phyloP scores from a whole-genome alignment of 2,329 filamentous ascomycete genomes.

The Metarhizium robertsii region DNA sequence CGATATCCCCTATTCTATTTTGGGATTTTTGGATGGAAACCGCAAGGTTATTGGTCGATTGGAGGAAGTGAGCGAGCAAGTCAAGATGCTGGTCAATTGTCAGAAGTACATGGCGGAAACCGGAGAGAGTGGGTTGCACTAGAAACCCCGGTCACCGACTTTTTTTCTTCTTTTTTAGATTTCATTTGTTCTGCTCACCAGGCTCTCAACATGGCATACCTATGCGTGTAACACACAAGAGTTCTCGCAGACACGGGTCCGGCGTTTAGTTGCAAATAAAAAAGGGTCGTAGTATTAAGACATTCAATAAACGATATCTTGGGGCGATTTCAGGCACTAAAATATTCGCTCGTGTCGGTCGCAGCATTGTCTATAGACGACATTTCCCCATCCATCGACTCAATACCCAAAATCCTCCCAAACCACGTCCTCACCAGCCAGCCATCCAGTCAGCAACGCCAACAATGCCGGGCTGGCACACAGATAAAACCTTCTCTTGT shows the following conservation, averaged over 20 bases:
- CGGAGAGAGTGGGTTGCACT: constrained; percentile 30
- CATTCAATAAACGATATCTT: too few relatives aligned
- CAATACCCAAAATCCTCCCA: constrained; percentile 56
- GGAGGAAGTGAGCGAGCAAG: constrained; percentile 51
- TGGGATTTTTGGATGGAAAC: constrained; percentile 55
- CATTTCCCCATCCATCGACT: constrained; percentile 3
- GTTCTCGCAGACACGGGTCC: too few relatives aligned
- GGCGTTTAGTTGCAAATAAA: too few relatives aligned
- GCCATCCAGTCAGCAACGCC: constrained; percentile 36
- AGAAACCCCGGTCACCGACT: background rate
- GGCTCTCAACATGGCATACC: background rate
- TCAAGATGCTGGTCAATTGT: constrained; percentile 49
- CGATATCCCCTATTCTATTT: constrained; percentile 51
- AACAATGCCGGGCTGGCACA: constrained; percentile 36
- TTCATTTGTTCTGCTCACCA: background rate
- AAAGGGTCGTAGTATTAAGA: too few relatives aligned
- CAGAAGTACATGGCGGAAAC: constrained; percentile 40
- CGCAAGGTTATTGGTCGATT: constrained; percentile 37
- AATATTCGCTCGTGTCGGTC: too few relatives aligned
- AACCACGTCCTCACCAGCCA: constrained; percentile 42
- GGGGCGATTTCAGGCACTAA: too few relatives aligned
- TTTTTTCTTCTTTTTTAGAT: background rate
- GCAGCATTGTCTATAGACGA: too few relatives aligned
- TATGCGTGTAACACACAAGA: too few relatives aligned
- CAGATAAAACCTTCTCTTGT: constrained; percentile 39